Base-by-base conservation (phyloP, 768 basidiomycete genomes). In the Phylloporus arenicola region DNA sequence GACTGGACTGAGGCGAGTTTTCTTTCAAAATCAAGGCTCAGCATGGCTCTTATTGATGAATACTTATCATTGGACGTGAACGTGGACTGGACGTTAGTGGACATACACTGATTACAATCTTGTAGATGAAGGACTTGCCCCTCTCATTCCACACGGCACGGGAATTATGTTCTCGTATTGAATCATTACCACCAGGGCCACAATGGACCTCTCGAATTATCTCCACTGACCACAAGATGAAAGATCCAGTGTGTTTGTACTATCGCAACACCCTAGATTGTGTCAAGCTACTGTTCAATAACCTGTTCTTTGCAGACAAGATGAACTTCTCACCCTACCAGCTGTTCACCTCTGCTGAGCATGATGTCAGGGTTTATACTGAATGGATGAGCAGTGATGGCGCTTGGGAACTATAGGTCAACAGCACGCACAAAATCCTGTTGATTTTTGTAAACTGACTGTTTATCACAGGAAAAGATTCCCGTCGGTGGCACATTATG, bases 201-300 rank as follows among this genome's bases (percentile, higher is more conserved):
- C 29, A 13, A 20, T 68, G 67, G 64, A 48, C 51, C 16, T 57
- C 16, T 14, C 46, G 40, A 37, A 25, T 57, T 5, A 43, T 56
- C 27, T n/a, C 44, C 14, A 47, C 44, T 8, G 33, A 12, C 0
- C 25, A 47, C 48, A 47, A 57, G 13, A 66, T 55, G 5, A 68
- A 65, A 45, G 41, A 43, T 4, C 57, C 58, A 0, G 22, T 67
- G 12, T 10, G 39, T 6, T 40, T 69, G 0, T 64, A 52, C 52
- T 68, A 59, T 42, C 54, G 62, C 3, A 56, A 70, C 42, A 31
- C 58, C 3, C 30, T 70, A 0, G 50, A 68, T 42, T 63, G 60
- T 17, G 22, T 67, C 11, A 40, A 63, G 29, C 13, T 50, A 63
- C 12, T 53, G 20, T 58, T 65, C 24, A 39, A 50, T 4, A 53